Percentiles rank a stretch among this genome's conserved stretches.
These are phyloP conservation scores for Kokia cookei DNA, from an alignment of 441 rosid species.

Conservation along the genomic window DNA sequence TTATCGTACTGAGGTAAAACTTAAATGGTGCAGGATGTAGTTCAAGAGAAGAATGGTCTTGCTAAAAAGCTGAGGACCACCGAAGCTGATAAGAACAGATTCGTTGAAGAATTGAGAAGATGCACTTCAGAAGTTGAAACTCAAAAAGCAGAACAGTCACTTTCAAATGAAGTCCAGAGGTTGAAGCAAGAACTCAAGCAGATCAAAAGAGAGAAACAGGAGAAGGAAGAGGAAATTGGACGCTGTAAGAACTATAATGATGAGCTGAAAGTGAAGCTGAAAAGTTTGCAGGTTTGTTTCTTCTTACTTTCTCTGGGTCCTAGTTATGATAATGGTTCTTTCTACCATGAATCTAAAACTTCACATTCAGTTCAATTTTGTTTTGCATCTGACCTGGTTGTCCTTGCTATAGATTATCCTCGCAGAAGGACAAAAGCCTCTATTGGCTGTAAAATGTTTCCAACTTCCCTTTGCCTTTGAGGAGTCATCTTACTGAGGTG, in stretches of 20 bases:
- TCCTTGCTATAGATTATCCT: too few relatives aligned
- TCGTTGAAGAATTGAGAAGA: slow-evolving; percentile 75
- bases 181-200: slow-evolving; percentile 81
- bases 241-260: slow-evolving; percentile 88
- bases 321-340: too few relatives aligned
- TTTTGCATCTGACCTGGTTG: too few relatives aligned
- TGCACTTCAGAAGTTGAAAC: slow-evolving; percentile 39
- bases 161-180: slow-evolving; percentile 78
- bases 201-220: slow-evolving; percentile 85
- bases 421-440: not conserved
- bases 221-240: slow-evolving; percentile 88
- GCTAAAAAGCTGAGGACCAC: slow-evolving; percentile 77
- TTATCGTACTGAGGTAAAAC: not conserved
- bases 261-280: slow-evolving; percentile 66
- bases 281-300: too few relatives aligned
- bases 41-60: slow-evolving; percentile 83
- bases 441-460: not conserved
- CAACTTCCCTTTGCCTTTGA: not conserved
- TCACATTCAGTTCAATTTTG: too few relatives aligned
- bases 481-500: not conserved
- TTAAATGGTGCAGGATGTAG: not conserved
- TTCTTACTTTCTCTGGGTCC: too few relatives aligned
- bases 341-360: too few relatives aligned
- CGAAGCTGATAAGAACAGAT: slow-evolving; percentile 83
- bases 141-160: slow-evolving; percentile 77